Conservation (phyloP, 2,329 filamentous ascomycete species). For the Alternaria sp. region DNA sequence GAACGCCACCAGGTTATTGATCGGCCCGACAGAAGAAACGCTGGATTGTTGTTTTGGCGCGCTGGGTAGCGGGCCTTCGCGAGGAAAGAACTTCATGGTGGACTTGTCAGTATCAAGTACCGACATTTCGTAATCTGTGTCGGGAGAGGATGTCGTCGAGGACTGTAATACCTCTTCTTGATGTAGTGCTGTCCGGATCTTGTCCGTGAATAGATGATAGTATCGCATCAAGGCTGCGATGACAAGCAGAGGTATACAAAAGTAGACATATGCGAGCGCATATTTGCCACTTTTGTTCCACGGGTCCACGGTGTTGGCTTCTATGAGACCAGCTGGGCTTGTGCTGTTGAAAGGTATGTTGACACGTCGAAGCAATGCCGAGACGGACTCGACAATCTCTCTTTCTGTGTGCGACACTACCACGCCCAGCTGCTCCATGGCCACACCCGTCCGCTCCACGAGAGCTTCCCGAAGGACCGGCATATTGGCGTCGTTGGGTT, state of each 20-base stretch:
- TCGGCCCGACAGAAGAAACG: constrained; percentile 72
- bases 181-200: constrained; percentile 86
- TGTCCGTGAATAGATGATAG: constrained; percentile 93
- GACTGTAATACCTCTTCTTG: constrained; percentile 79
- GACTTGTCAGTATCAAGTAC: constrained; percentile 66
- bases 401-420: constrained; percentile 38
- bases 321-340: constrained; percentile 62
- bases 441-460: constrained; percentile 35
- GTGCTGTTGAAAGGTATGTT: constrained; percentile 63
- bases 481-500: constrained; percentile 33
- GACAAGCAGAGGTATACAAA: constrained; percentile 74
- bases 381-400: constrained; percentile 33
- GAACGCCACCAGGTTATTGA: constrained; percentile 82
- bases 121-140: constrained; percentile 67
- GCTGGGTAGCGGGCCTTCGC: constrained; percentile 65
- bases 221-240: constrained; percentile 72
- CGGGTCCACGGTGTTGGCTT: constrained; percentile 70
- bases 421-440: constrained; percentile 37
- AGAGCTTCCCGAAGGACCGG: constrained; percentile 43
- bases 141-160: constrained; percentile 62
- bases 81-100: constrained; percentile 77
- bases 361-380: constrained; percentile 54
- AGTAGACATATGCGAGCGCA: constrained; percentile 86
- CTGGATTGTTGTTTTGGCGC: constrained; percentile 70
- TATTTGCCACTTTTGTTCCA: constrained; percentile 86